Percentiles rank a stretch among this genome's conserved stretches.
phyloP scores from a whole-genome alignment of 805 yeast species.

The Zygotorulaspora danielsina region DNA sequence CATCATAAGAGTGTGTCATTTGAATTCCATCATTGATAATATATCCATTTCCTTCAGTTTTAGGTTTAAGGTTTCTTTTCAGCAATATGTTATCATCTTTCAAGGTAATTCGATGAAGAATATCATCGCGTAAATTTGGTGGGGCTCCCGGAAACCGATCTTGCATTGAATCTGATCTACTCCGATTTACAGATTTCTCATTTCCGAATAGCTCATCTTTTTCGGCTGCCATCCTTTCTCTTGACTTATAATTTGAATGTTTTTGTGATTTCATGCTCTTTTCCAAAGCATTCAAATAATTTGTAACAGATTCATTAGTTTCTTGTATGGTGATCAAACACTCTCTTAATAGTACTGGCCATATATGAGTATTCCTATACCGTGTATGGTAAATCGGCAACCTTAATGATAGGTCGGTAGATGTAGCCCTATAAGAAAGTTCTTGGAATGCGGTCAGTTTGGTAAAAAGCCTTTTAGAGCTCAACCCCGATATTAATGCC shows the following conservation, averaged over 20 bases:
- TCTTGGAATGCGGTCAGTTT: conserved; percentile 73
- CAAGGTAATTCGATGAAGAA: conserved; percentile 24
- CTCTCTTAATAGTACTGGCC: conserved; percentile 60
- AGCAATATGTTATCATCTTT: conserved; percentile 25
- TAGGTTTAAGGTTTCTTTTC: conserved; percentile 9
- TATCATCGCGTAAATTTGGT: conserved; percentile 7
- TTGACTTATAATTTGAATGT: conserved; percentile 7
- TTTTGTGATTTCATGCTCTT: conserved; percentile 16
- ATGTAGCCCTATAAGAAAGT: conserved; percentile 57
- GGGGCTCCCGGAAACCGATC: conserved; percentile 20
- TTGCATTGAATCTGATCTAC: conserved; percentile 10
- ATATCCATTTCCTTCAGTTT: conserved; percentile 6
- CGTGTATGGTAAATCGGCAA: conserved; percentile 49
- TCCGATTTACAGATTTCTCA: conserved; percentile 23
- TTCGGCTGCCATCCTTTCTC: conserved; percentile 5
- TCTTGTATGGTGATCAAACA: conserved; percentile 52
- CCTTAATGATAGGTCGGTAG: conserved; percentile 46
- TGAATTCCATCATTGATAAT: conserved; percentile 3
- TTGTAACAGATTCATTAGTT: conserved; percentile 39
- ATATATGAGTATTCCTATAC: conserved; percentile 43
- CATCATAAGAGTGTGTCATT: conserved; percentile 21
- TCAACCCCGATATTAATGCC: conserved; percentile 60
- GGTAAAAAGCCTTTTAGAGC: conserved; percentile 46
- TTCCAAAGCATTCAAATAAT: conserved; percentile 23
- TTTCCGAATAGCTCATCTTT: conserved; percentile 36